These are phyloP conservation scores for Taphrina pruni DNA, from an alignment of 1,139 yeast species.

Conservation along the genomic window DNA sequence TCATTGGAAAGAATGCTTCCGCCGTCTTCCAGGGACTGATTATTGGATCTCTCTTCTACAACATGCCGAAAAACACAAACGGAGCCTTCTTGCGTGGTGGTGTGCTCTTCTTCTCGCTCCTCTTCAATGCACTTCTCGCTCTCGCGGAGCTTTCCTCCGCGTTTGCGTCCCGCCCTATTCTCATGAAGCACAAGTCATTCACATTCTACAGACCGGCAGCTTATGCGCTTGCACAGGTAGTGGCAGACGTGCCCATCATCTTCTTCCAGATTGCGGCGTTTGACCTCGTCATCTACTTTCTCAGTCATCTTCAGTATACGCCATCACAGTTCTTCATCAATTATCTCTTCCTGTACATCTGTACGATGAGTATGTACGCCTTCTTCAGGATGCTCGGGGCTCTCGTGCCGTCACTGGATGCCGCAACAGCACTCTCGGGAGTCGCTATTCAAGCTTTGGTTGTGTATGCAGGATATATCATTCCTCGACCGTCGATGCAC, in stretches of 20 bases:
- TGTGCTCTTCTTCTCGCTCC: conserved; percentile 74
- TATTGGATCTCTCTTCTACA: conserved; percentile 75
- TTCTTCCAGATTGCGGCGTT: conserved; percentile 62
- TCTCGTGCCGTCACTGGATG: conserved; percentile 62
- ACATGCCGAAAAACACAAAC: conserved; percentile 57
- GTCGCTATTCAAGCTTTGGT: conserved; percentile 64
- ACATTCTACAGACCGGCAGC: conserved; percentile 80
- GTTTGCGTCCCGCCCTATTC: conserved; percentile 75
- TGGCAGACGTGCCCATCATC: conserved; percentile 72
- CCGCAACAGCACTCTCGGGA: conserved; percentile 77
- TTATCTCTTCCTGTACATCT: conserved; percentile 60
- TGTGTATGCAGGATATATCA: conserved; percentile 77
- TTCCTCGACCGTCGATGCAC: conserved; percentile 62
- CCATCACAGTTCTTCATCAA: conserved; percentile 76
- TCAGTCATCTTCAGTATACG: conserved; percentile 68
- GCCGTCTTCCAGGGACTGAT: conserved; percentile 61
- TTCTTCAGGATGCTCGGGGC: conserved; percentile 76
- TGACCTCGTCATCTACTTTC: conserved; percentile 68
- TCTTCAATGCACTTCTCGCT: conserved; percentile 78
- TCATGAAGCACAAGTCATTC: conserved; percentile 77
- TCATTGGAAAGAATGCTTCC: conserved; percentile 55
- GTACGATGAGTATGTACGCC: conserved; percentile 72
- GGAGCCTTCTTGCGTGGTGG: conserved; percentile 73
- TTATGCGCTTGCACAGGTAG: conserved; percentile 71
- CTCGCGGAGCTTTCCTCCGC: conserved; percentile 73